Base-by-base conservation (phyloP, 1,284 basidiomycete genomes). In the Cerrena zonata region DNA sequence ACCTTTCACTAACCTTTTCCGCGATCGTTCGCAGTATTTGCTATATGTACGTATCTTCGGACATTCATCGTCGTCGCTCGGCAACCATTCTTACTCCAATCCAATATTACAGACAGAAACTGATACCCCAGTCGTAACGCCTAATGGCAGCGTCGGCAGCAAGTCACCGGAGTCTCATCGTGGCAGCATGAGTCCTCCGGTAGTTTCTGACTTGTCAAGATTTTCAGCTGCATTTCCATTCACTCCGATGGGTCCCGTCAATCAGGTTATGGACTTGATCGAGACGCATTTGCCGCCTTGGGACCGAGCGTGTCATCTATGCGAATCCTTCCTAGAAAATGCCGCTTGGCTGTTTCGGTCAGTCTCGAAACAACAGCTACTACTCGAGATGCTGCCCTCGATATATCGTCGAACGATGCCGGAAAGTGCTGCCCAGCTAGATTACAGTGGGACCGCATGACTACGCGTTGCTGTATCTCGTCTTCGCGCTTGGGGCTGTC, bases 151-250 rank as follows among this genome's bases (percentile, higher is more conserved):
- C 39, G 55, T 50, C 25, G 58, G 55, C 22, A 59, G 60, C 40
- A 60, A 58, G 27, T 59, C 67, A 3, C 61, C 69, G 0, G 64
- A 69, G 46, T 69, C 70, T 5, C 48, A 56, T 22, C 61, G 65
- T 7, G 65, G 66, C 38, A 68, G 71, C 0, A 68, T 65, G 52
- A 65, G 61, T n/a, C 64, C 65, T 2, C 56, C 66, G 3, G 58
- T 71, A 2, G 24, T 22, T 23, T 64, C 71, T 4, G 73, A 78
- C 10, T 61, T 80, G 42, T 64, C 68, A 11, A 70, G 77, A 55
- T 84, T 85, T 62, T 80, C 82, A 1, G 71, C 72, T 37, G 65
- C 77, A 5, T 86, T 86, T 61, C 84, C 82, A 0, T 82, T 86
- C 61, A 80, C 80, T 0, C 81, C 82, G 11, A 65, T 80, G 58